Conservation (phyloP, 2,329 filamentous ascomycete genomes). For the Didymella pomorum region DNA sequence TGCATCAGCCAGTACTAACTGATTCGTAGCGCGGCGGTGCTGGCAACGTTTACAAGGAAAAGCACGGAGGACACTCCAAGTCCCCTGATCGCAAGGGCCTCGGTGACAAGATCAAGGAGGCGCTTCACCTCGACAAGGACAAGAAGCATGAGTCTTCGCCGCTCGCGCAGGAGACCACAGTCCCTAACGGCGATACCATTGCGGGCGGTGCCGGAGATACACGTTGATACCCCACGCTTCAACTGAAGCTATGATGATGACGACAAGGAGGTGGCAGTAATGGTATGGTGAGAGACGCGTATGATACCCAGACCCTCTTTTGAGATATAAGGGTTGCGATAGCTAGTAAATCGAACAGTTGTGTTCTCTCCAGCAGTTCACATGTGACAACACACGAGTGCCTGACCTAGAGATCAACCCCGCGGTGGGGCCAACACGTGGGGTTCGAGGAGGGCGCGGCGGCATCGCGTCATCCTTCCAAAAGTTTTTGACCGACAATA, state of each 20-base stretch:
- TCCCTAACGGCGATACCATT: slow-evolving; percentile 9
- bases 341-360: slow-evolving; percentile 5
- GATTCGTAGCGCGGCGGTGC: slow-evolving; percentile 52
- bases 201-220: slow-evolving; percentile 12
- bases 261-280: slow-evolving; percentile 13
- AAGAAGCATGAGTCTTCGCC: slow-evolving; percentile 46
- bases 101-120: slow-evolving; percentile 56
- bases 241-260: background rate
- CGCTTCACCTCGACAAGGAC: slow-evolving; percentile 48
- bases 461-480: slow-evolving; percentile 31
- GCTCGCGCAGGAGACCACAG: slow-evolving; percentile 33
- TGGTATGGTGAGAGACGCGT: slow-evolving; percentile 11
- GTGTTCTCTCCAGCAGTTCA: background rate
- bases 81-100: slow-evolving; percentile 49
- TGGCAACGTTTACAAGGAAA: slow-evolving; percentile 59
- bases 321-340: background rate
- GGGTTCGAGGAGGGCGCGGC: slow-evolving; percentile 3
- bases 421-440: slow-evolving; percentile 15
- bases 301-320: slow-evolving; percentile 15
- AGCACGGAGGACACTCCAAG: slow-evolving; percentile 56
- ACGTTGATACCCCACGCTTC: slow-evolving; percentile 13
- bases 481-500: slow-evolving; percentile 14
- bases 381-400: slow-evolving; percentile 11
- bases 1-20: slow-evolving; percentile 20
- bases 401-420: slow-evolving; percentile 10